These are phyloP conservation scores for Pyrus hybrid DNA, from an alignment of 331 rosid species.

Conservation along the genomic window DNA sequence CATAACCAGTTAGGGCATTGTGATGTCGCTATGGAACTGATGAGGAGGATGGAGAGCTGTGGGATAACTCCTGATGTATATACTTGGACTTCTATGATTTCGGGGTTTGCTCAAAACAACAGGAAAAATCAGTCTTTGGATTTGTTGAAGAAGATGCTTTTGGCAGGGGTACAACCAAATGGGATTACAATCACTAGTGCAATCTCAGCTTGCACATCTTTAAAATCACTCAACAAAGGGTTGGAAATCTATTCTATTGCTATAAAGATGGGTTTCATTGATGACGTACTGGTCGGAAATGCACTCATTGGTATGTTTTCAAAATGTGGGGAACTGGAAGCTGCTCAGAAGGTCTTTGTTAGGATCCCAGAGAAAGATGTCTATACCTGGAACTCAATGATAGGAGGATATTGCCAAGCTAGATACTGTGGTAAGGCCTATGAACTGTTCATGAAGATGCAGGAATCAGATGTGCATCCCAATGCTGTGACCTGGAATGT, in stretches of 20 bases:
- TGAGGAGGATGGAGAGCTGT: constrained; percentile 71
- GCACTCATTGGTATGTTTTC: constrained; percentile 76
- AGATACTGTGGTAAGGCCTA: constrained; percentile 86
- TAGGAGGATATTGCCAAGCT: constrained; percentile 81
- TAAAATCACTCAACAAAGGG: constrained; percentile 56
- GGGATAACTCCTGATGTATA: constrained; percentile 76
- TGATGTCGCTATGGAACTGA: constrained; percentile 58
- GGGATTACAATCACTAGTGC: constrained; percentile 64
- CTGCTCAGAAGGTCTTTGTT: constrained; percentile 57
- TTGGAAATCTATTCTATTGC: constrained; percentile 63
- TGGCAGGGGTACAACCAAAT: constrained; percentile 56
- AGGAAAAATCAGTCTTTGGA: constrained; percentile 50
- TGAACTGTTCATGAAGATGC: constrained; percentile 70
- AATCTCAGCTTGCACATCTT: constrained; percentile 58
- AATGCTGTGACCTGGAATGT: constrained; percentile 76
- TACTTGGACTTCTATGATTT: constrained; percentile 95
- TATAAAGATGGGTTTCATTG: constrained; percentile 44
- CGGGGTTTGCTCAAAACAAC: constrained; percentile 74
- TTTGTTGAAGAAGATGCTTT: constrained; percentile 56
- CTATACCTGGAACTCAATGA: constrained; percentile 89
- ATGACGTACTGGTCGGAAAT: constrained; percentile 50
- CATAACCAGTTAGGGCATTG: constrained; percentile 60
- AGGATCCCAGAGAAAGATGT: constrained; percentile 58
- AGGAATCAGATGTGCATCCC: constrained; percentile 64
- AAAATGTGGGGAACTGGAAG: constrained; percentile 76